Evolutionary conservation across 305 asterid species (phyloP), one percentile per base, ranked within the genome.

Genomic region (Fraxinus sp.): DNA sequence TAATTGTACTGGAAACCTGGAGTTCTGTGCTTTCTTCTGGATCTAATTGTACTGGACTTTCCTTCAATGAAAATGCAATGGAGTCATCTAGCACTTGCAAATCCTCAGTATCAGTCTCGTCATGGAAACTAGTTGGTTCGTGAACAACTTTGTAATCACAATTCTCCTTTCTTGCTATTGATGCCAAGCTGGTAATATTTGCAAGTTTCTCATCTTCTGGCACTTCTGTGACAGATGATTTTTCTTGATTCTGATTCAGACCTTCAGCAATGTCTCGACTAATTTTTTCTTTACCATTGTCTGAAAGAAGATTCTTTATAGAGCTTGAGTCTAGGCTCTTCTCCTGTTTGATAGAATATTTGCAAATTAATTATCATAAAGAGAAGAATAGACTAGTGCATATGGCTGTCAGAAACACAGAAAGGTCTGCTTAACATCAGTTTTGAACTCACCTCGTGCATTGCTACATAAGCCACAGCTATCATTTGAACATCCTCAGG

Each of bases 231-330:
- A 41, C 30, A 64, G 81, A 49, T 74, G 82, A 77, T 80, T 79
- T 86, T 71, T 83, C 80, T 80, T 85, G 85, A 66, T 83, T 78
- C 79, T 3, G 33, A 46, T 85, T 72, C 64, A 77, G 77, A 85
- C 73, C 87, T 79, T 74, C 80, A 52, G 73, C 82, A 49, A 41
- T 44, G 73, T 68, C 72, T 57, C 9, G 81, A 71, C 55, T 62
- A 81, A 85, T 74, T 86, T 80, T 41, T 85, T 77, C 84, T 91
- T 90, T 83, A 64, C 88, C 22, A 80, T 81, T 68, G 85, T 84
- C 59, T 85, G 87, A 86, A 77, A 80, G 70, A 84, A 71, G 76
- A 71, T 71, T 71, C 76, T 13, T 71, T 71, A 32, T 71, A 16
- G 76, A 71, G 76, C 76, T 32, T 2, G 20, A 33, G 7, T 30